phyloP scores from a whole-genome alignment of 164 flowering plant genomes.

The Taxillus chinensis region DNA sequence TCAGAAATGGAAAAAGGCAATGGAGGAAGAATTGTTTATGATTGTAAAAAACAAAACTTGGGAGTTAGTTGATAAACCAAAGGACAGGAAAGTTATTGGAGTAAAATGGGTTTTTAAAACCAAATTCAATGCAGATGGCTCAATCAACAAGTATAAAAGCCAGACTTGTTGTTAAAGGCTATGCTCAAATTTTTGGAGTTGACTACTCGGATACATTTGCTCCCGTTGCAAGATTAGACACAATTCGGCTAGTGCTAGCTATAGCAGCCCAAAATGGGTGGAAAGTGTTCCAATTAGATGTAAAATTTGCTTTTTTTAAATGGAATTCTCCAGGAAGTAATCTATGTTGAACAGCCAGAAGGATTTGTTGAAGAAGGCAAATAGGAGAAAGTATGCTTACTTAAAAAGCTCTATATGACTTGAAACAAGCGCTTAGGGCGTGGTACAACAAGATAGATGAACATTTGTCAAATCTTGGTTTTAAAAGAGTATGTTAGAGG shows the following conservation, averaged over 20 bases:
- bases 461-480: neutral
- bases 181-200: neutral
- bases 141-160: neutral
- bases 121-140: neutral
- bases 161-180: neutral
- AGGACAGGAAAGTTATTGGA: too few relatives aligned
- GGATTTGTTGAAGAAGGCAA: neutral
- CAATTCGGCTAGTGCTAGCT: neutral
- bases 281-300: neutral
- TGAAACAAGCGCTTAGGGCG: neutral
- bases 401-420: neutral
- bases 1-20: neutral
- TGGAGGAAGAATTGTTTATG: neutral
- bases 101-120: too few relatives aligned
- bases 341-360: neutral
- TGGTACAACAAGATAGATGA: neutral
- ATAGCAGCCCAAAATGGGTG: neutral
- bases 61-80: too few relatives aligned
- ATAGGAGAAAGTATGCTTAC: neutral
- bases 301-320: neutral
- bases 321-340: neutral
- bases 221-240: neutral
- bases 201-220: neutral
- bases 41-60: neutral
- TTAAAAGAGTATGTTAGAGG: neutral